Evolutionary conservation across 352 stramenopile genomes (phyloP), one percentile per base, ranked within the genome.

Genomic region (Elongisporangium prolatum): DNA sequence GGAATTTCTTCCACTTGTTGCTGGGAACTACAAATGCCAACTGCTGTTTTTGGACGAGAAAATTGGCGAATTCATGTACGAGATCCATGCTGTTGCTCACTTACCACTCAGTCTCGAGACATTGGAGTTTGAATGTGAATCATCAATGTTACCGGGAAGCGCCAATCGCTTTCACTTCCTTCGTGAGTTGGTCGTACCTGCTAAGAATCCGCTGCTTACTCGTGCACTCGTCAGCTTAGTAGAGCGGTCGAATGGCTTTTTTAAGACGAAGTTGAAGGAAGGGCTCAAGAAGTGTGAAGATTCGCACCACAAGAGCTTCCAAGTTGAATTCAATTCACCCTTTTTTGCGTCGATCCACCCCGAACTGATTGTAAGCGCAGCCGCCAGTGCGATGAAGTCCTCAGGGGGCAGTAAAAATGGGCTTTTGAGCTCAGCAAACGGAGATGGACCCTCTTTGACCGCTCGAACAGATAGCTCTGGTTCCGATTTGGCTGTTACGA

Each of bases 51-150:
- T 97, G 18, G 90, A 98, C 52, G 84, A 97, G 38, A 88, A 89
- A 17, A 76, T 97, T 3, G 95, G 94, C n/a, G 92, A 98, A 59
- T 98, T 98, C 56, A 75, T 96, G 52, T 97, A 97, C 57, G 90
- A 98, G 59, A 68, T 98, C 3, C 72, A 91, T 20, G 92, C 74
- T 0, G 76, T 83, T 1, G 89, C 92, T 5, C 83, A 82, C 22
- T 69, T 98, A 4, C 94, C 94, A 3, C 48, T 67, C 2, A 80
- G 65, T 52, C 64, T 89, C 6, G 90, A 97, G 52, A 88, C 71
- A 6, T 57, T 97, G 5, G 75, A 89, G 56, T 87, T 97, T 14
- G 75, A 89, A 49, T 89, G 91, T 24, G 88, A 97, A 24, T 60
- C 64, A 0, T 62, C 59, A 2, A 50, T 22, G 10, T 56, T 57